These are phyloP conservation scores for Geum urbanum DNA, from an alignment of 306 rosid species.

Conservation along the genomic window DNA sequence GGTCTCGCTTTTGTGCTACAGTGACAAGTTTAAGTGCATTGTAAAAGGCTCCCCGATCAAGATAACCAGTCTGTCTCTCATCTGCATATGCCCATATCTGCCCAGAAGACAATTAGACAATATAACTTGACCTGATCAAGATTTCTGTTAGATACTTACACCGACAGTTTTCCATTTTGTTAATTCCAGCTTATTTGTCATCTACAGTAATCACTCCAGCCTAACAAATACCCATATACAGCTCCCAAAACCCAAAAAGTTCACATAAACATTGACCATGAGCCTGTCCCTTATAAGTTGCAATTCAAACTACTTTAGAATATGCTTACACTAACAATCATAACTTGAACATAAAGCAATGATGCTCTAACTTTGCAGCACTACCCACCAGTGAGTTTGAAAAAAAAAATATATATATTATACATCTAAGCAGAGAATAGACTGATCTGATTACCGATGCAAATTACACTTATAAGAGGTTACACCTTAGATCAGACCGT, in stretches of 20 bases:
- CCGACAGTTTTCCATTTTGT: not conserved
- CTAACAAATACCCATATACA: not conserved
- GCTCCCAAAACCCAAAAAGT: not conserved
- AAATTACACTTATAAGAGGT: not conserved
- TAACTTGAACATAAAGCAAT: not conserved
- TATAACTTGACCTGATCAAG: conserved; percentile 5
- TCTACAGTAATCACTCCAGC: not conserved
- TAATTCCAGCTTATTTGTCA: not conserved
- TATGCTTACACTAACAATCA: not conserved
- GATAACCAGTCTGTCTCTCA: conserved; percentile 67
- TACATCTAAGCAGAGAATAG: not conserved
- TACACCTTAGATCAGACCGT: not conserved
- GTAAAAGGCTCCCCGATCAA: conserved; percentile 85
- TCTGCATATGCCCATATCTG: conserved; percentile 92
- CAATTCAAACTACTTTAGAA: not conserved
- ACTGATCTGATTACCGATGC: not conserved
- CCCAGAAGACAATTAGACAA: conserved; percentile 23
- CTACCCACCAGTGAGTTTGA: not conserved
- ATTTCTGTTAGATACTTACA: not conserved
- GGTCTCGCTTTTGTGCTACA: conserved; percentile 91
- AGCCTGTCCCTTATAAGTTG: not conserved
- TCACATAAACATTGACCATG: not conserved
- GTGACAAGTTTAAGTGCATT: conserved; percentile 97
- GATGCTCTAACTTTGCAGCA: not conserved
- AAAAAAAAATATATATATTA: not conserved